phyloP scores from a whole-genome alignment of 148 eudicot genomes.

The Vaccinium vitisidaea region DNA sequence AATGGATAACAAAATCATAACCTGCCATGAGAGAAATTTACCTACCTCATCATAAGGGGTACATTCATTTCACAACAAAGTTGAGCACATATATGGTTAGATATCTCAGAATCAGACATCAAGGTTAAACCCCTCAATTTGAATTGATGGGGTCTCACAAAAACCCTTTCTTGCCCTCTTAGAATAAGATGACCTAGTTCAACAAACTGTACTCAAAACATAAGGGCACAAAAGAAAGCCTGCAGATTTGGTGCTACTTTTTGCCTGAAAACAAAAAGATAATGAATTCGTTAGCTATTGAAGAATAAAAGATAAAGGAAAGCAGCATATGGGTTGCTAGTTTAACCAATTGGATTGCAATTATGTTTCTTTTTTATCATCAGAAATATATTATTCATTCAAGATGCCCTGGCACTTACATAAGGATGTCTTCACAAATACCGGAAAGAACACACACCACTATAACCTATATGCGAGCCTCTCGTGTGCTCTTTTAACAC shows the following conservation, averaged over 20 bases:
- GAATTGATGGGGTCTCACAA: neutral
- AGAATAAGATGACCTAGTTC: neutral
- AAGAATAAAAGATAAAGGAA: neutral
- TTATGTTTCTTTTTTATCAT: neutral
- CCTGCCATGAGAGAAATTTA: no score
- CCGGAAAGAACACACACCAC: neutral
- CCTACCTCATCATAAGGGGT: no score
- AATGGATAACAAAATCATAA: no score
- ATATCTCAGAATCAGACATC: neutral
- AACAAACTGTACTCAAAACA: neutral
- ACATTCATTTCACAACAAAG: no score
- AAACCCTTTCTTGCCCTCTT: neutral
- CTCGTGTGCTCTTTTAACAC: neutral
- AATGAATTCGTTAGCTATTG: neutral
- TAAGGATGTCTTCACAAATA: neutral
- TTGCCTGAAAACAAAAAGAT: neutral
- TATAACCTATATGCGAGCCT: neutral
- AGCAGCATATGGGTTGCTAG: neutral
- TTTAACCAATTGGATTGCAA: neutral
- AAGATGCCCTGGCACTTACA: neutral
- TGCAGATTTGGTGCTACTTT: conserved; percentile 6
- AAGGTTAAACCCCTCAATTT: neutral
- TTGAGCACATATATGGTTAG: neutral
- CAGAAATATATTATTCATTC: neutral
- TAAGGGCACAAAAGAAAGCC: neutral